Evolutionary conservation across 2,329 filamentous ascomycete species (phyloP).

Genomic region (Diaporthe capsici): DNA sequence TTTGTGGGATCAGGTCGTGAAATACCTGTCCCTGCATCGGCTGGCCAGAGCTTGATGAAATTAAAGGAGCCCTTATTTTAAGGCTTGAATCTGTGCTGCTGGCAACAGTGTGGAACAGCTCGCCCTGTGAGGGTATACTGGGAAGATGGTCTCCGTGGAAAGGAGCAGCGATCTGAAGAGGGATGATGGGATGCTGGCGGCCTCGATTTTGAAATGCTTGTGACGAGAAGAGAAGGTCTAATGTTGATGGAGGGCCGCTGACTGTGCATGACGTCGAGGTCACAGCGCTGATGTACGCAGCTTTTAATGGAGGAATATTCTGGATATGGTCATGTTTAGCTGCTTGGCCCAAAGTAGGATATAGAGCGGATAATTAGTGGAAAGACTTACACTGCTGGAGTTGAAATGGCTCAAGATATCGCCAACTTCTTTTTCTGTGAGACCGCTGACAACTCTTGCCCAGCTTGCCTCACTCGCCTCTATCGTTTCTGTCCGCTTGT

Average conservation of each 20-base stretch:
- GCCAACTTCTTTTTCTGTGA: not conserved
- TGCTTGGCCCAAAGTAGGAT: fast-evolving
- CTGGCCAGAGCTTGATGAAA: not conserved
- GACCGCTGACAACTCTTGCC: slow-evolving; percentile 15
- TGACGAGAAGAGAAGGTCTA: slow-evolving; percentile 2
- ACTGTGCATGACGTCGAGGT: slow-evolving; percentile 24
- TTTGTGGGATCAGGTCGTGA: not conserved
- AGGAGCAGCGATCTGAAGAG: slow-evolving; percentile 16
- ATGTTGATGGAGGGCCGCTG: slow-evolving; percentile 9
- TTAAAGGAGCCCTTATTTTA: not conserved
- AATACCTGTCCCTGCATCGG: not conserved
- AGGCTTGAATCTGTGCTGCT: not conserved
- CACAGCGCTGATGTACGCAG: slow-evolving; percentile 7
- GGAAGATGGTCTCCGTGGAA: not conserved
- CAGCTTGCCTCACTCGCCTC: not conserved
- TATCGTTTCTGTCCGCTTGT: slow-evolving; percentile 8
- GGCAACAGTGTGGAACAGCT: not conserved
- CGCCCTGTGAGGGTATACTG: not conserved
- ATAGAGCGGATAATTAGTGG: not conserved
- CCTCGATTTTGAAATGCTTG: slow-evolving; percentile 10
- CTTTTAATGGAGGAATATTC: slow-evolving; percentile 1
- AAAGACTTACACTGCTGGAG: not conserved
- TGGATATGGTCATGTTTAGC: not conserved
- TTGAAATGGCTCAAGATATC: slow-evolving; percentile 2
- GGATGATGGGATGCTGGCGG: not conserved